A percentile compares a stretch with the other conserved stretches of the same genome.
phyloP scores from a whole-genome alignment of 176 grass and related monocot species.

The Eragrostis curvula region DNA sequence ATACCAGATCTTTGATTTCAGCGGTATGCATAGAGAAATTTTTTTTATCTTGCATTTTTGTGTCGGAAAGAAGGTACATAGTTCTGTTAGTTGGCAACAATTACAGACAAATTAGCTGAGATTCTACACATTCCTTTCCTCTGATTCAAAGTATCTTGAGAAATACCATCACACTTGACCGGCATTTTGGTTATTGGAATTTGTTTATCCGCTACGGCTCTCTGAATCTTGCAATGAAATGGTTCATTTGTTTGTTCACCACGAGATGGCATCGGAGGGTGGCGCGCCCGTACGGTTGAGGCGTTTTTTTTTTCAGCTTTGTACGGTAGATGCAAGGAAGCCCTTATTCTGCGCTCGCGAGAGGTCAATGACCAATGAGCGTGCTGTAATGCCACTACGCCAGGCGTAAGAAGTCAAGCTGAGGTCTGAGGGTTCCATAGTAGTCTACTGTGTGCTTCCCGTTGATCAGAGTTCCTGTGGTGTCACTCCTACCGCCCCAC shows the following conservation, averaged over 20 bases:
- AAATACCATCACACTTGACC: not conserved
- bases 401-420: too few relatives aligned
- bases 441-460: not conserved
- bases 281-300: too few relatives aligned
- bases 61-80: slow-evolving; percentile 25
- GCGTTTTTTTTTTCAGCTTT: not conserved
- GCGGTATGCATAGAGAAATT: slow-evolving; percentile 26
- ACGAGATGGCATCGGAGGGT: not conserved
- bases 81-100: not conserved
- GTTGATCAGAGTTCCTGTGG: not conserved
- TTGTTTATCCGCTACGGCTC: not conserved
- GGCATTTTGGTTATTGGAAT: not conserved
- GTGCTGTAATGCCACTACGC: not conserved
- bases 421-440: too few relatives aligned
- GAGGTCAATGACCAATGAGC: not conserved
- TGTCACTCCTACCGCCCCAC: not conserved
- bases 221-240: not conserved
- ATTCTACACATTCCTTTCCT: not conserved
- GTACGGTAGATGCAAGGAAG: not conserved
- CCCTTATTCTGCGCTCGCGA: not conserved
- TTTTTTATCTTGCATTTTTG: not conserved
- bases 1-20: slow-evolving; percentile 2
- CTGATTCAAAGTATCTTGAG: not conserved
- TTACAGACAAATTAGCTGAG: not conserved
- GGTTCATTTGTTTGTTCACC: not conserved